These are phyloP conservation scores for Endogone sp. DNA, from an alignment of 192 early-diverging fungal species.

Conservation along the genomic window DNA sequence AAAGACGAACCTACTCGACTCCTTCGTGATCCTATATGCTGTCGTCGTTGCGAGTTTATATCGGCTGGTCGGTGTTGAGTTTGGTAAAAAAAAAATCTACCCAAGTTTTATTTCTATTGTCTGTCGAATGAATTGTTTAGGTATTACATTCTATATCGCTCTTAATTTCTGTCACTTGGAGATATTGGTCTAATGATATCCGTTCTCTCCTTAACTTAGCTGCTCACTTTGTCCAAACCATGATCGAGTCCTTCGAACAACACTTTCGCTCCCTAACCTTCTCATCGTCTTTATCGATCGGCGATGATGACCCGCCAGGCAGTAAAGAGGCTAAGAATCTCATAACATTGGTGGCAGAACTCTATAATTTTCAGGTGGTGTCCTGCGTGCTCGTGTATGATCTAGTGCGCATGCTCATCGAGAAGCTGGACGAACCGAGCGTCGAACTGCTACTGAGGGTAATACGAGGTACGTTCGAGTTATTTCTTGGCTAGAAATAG, in stretches of 20 bases:
- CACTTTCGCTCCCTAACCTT: constrained; percentile 43
- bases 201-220: constrained; percentile 20
- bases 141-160: too few relatives aligned
- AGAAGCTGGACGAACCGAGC: constrained; percentile 73
- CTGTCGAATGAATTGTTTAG: too few relatives aligned
- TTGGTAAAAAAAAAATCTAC: constrained; percentile 53
- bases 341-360: constrained; percentile 70
- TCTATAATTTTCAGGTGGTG: constrained; percentile 88
- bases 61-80: constrained; percentile 81
- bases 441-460: constrained; percentile 87
- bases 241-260: constrained; percentile 69
- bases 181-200: too few relatives aligned
- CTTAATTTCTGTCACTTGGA: too few relatives aligned
- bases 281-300: constrained; percentile 20
- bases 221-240: constrained; percentile 70
- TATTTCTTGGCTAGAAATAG: too few relatives aligned
- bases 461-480: constrained; percentile 52
- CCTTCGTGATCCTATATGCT: constrained; percentile 88
- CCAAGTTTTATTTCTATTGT: constrained; percentile 26
- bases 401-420: constrained; percentile 66
- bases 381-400: constrained; percentile 90
- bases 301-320: constrained; percentile 38
- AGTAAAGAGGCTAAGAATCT: constrained; percentile 80
- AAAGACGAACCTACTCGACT: constrained; percentile 84
- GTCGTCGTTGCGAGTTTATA: constrained; percentile 79